These are phyloP conservation scores for Polyplosphaeria fusca DNA, from an alignment of 495 filamentous ascomycete species.

Conservation along the genomic window DNA sequence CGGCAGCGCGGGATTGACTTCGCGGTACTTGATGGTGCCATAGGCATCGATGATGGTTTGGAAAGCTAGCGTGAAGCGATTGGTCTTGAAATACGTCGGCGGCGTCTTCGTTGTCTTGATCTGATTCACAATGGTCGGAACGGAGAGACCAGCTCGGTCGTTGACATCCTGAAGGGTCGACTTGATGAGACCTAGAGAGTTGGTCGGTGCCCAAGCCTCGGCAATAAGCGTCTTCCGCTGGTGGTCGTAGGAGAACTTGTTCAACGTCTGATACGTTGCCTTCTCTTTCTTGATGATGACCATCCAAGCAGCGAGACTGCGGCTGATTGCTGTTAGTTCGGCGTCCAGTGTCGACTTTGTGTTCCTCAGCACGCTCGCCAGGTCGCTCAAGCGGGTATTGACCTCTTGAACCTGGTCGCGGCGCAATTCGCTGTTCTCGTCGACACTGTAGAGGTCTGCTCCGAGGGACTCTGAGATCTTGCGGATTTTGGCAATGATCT, in stretches of 20 bases:
- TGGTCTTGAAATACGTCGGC: slow-evolving; percentile 92
- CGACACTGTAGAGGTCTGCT: slow-evolving; percentile 90
- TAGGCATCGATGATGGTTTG: slow-evolving; percentile 99
- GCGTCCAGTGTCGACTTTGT: slow-evolving; percentile 94
- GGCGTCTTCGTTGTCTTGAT: slow-evolving; percentile 95
- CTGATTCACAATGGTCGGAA: slow-evolving; percentile 96
- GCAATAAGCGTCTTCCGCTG: slow-evolving; percentile 94
- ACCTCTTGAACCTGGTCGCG: slow-evolving; percentile 96
- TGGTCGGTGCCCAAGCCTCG: slow-evolving; percentile 94
- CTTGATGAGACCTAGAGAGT: slow-evolving; percentile 84
- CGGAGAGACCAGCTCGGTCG: slow-evolving; percentile 86
- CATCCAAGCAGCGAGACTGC: slow-evolving; percentile 91
- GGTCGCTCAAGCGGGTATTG: slow-evolving; percentile 84
- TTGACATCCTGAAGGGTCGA: slow-evolving; percentile 96
- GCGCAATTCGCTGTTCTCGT: slow-evolving; percentile 91
- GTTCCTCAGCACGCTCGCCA: slow-evolving; percentile 85
- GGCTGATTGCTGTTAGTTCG: slow-evolving; percentile 87
- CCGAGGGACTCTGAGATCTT: slow-evolving; percentile 98
- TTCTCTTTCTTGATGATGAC: slow-evolving; percentile 97
- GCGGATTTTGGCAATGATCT: slow-evolving; percentile 95
- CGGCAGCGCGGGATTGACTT: slow-evolving; percentile 93
- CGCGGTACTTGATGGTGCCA: slow-evolving; percentile 91
- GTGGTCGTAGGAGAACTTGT: slow-evolving; percentile 93
- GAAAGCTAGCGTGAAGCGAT: slow-evolving; percentile 96
- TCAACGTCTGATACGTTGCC: slow-evolving; percentile 93